Evolutionary conservation across 768 basidiomycete genomes (phyloP), one percentile per base, ranked within the genome.

Genomic region (Pilatotrama ljubarskyi): DNA sequence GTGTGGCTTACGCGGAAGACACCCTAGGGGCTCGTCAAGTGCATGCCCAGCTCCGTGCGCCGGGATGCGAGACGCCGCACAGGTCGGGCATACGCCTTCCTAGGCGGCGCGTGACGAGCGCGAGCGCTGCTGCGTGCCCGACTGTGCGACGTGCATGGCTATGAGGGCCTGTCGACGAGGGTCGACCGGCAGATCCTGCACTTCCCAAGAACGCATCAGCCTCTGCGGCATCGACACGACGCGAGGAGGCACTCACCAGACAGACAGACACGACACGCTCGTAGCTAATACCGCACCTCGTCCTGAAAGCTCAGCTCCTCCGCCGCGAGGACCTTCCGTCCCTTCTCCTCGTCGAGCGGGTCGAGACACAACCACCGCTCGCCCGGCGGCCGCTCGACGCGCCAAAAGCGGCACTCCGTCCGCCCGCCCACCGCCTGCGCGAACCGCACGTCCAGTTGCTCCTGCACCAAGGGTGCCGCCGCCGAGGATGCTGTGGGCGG

Each of bases 321-420:
- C 13, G 22, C 60, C 1, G 24, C 48, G 24, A 61, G 49, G 18
- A 61, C 36, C 42, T 29, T 36, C 49, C 22, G 32, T 2, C 38
- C 55, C 35, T 17, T 15, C 2, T 13, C 18, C 41, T 44, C 54
- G 25, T 25, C 48, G 0, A 61, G 54, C 42, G 42, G 41, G 14
- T 61, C 60, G 17, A 61, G 60, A 10, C 60, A 61, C 25, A 61
- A 20, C 54, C 54, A 55, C 37, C 47, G 37, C 38, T 24, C 44
- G 35, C 35, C 55, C 13, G 46, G 32, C n/a, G 55, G 25, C 32
- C 60, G 40, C 38, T 55, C 60, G 9, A 61, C 48, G 49, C 60
- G 60, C 53, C 53, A 61, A 42, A 61, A 61, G 13, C 55, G 42
- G 14, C 60, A 20, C 49, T 61, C 54, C 29, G 22, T 18, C 20